Evolutionary conservation across 805 yeast species (phyloP).

Genomic region (Torulaspora maleeae): DNA sequence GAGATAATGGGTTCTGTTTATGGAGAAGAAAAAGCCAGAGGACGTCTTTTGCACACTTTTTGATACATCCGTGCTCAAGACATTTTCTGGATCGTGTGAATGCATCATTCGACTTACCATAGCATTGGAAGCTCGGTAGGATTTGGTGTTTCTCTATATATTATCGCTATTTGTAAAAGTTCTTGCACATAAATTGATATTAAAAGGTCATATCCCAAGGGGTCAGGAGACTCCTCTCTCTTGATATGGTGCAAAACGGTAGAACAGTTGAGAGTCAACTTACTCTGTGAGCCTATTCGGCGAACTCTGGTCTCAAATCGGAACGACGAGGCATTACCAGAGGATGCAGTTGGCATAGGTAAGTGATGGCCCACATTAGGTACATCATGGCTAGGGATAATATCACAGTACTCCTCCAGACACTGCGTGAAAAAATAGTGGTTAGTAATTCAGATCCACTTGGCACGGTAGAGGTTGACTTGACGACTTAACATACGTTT

Average conservation of each 20-base stretch:
- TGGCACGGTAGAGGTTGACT: too few species aligned
- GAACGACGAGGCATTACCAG: constrained; percentile 86
- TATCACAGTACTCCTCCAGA: constrained; percentile 68
- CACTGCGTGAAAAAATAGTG: constrained; percentile 33
- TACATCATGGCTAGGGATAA: constrained; percentile 72
- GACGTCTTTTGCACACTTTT: constrained; percentile 35
- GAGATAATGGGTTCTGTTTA: constrained; percentile 53
- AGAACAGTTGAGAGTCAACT: background rate
- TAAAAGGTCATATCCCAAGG: background rate
- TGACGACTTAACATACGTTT: constrained; percentile 45
- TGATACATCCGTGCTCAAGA: constrained; percentile 46
- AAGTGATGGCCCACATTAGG: constrained; percentile 91
- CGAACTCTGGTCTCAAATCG: constrained; percentile 78
- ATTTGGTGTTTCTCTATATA: constrained; percentile 20
- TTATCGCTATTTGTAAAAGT: background rate
- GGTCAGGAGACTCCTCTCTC: background rate
- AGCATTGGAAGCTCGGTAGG: constrained; percentile 9
- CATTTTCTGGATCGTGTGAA: constrained; percentile 48
- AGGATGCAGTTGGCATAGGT: constrained; percentile 81
- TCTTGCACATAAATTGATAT: background rate
- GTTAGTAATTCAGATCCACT: constrained; percentile 1
- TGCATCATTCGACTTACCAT: constrained; percentile 14
- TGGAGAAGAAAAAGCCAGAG: constrained; percentile 58
- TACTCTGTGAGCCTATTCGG: constrained; percentile 13
- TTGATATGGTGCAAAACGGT: background rate